Conservation (phyloP, 148 eudicot species). For the Talinum fruticosum region DNA sequence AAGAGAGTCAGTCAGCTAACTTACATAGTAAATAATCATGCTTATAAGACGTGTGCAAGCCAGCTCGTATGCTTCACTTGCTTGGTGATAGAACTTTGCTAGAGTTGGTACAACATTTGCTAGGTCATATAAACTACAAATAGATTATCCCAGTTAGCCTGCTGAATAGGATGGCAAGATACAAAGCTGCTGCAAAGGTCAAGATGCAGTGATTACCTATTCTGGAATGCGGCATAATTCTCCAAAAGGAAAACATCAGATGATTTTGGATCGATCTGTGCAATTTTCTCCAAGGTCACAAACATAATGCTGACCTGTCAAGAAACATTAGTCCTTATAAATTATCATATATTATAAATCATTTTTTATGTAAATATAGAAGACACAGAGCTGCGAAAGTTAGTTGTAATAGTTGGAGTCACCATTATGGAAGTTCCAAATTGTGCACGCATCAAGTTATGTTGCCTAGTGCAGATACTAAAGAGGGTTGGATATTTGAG, state of each 20-base stretch:
- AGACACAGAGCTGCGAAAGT: not conserved
- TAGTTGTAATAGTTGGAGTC: not conserved
- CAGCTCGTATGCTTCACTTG: conserved; percentile 93
- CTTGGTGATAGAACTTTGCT: conserved; percentile 95
- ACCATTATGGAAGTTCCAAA: not conserved
- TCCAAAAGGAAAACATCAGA: conserved; percentile 83
- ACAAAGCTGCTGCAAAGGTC: not conserved
- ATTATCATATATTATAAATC: not conserved
- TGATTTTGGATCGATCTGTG: conserved; percentile 75
- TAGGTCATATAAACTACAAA: conserved; percentile 85
- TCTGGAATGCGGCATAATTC: conserved; percentile 97
- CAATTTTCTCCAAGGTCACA: conserved; percentile 86
- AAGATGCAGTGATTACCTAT: conserved; percentile 50
- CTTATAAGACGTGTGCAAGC: conserved; percentile 90
- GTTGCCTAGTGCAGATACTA: no score
- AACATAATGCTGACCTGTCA: conserved; percentile 87
- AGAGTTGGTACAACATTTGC: conserved; percentile 90
- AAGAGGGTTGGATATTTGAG: no score
- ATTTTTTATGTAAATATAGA: not conserved
- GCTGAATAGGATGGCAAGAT: not conserved
- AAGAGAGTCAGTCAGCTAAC: conserved; percentile 21
- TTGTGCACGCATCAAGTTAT: no score
- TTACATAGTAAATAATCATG: conserved; percentile 80
- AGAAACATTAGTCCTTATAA: conserved; percentile 11
- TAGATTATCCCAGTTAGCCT: conserved; percentile 16